Percentiles rank a stretch among this genome's conserved stretches.
phyloP scores from a whole-genome alignment of 2,329 filamentous ascomycete genomes.

The Colletotrichum cuscutae region DNA sequence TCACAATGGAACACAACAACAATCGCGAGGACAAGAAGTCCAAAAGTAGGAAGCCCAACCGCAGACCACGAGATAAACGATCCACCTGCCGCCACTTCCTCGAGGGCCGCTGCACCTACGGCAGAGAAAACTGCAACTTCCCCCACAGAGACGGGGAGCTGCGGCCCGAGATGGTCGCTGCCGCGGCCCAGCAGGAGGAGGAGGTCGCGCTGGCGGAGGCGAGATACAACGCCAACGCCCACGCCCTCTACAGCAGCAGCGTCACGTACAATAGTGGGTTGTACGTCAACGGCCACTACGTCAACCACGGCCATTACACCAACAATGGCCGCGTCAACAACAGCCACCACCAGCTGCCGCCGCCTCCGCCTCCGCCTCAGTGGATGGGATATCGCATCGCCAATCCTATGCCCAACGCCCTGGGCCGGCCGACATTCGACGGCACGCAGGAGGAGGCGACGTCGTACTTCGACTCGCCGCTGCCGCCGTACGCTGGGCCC shows the following conservation, averaged over 20 bases:
- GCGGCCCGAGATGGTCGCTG: neutral
- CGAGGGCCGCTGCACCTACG: neutral
- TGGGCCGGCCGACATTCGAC: neutral
- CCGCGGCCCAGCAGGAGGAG: too few relatives aligned
- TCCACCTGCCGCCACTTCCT: neutral
- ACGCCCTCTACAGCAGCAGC: too few relatives aligned
- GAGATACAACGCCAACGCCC: too few relatives aligned
- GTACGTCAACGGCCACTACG: too few relatives aligned
- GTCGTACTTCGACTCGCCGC: too few relatives aligned
- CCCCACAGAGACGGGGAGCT: neutral
- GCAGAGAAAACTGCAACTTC: neutral
- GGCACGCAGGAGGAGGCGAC: neutral
- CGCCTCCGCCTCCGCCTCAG: neutral
- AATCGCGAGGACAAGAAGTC: too few relatives aligned
- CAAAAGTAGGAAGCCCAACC: neutral
- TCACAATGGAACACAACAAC: too few relatives aligned
- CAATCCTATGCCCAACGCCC: neutral
- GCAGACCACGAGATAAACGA: neutral
- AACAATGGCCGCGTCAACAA: neutral
- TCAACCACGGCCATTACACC: too few relatives aligned
- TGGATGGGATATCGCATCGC: neutral
- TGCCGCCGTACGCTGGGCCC: too few relatives aligned
- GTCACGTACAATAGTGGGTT: too few relatives aligned
- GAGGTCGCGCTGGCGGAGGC: too few relatives aligned
- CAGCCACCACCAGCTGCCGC: too few relatives aligned